Percentiles rank a stretch among this genome's conserved stretches.
These are phyloP conservation scores for Oryza australiensis DNA, from an alignment of 176 grass and related monocot species.

Conservation along the genomic window DNA sequence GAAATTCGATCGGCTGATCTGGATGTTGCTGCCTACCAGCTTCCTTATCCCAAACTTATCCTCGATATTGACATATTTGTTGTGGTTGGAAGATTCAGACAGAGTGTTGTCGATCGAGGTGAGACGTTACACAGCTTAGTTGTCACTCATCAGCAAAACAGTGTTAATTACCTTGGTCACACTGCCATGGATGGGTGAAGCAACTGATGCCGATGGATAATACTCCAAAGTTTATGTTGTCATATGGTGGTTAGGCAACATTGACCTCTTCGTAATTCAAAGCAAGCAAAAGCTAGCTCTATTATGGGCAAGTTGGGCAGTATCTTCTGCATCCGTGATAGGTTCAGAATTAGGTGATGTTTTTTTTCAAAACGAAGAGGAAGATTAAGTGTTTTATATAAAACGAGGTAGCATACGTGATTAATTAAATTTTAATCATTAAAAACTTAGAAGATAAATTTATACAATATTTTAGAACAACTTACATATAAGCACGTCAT, in stretches of 20 bases:
- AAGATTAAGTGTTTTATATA: too few relatives aligned
- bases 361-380: too few relatives aligned
- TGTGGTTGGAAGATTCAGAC: background rate
- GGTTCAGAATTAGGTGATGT: background rate
- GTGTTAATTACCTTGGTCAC: background rate
- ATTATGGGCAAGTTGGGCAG: background rate
- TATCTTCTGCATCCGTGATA: background rate
- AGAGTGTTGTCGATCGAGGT: background rate
- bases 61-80: background rate
- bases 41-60: background rate
- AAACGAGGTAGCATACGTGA: too few relatives aligned
- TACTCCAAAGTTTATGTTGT: background rate
- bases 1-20: background rate
- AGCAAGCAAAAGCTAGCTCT: background rate
- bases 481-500: too few relatives aligned
- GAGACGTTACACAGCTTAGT: background rate
- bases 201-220: background rate
- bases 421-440: too few relatives aligned
- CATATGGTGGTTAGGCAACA: background rate
- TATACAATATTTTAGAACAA: too few relatives aligned
- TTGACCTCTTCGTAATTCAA: conserved; percentile 4
- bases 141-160: background rate
- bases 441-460: too few relatives aligned
- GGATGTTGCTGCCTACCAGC: background rate
- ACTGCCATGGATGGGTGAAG: background rate